Percentiles rank a stretch among this genome's conserved stretches.
Conservation (phyloP, 257 asterid genomes). For the Capsicum chinense region DNA sequence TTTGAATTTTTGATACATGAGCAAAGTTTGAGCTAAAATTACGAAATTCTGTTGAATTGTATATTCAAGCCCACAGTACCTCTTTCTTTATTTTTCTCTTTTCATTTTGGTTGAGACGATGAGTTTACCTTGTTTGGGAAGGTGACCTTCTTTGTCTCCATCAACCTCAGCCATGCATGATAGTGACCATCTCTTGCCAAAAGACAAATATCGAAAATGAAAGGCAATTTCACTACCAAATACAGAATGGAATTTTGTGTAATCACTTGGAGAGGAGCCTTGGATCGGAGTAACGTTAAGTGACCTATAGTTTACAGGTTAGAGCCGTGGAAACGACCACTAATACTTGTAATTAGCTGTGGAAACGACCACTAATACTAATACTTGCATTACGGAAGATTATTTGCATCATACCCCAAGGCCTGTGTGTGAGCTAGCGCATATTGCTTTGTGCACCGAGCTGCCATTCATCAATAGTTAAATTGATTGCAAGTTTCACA, state of each 20-base stretch:
- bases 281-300: no score
- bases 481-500: background rate
- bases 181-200: slow-evolving; percentile 33
- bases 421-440: background rate
- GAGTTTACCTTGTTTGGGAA: background rate
- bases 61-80: background rate
- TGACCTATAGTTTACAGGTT: no score
- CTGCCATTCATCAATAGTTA: background rate
- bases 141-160: slow-evolving; percentile 53
- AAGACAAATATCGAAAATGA: background rate
- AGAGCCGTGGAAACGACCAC: background rate
- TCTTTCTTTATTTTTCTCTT: background rate
- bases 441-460: background rate
- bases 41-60: background rate
- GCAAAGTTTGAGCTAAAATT: background rate
- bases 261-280: background rate
- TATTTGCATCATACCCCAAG: background rate
- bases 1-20: background rate
- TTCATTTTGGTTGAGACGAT: background rate
- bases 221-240: background rate
- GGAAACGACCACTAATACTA: background rate
- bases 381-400: background rate
- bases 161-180: slow-evolving; percentile 33
- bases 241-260: background rate
- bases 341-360: background rate